Evolutionary conservation across 257 asterid species (phyloP).

Genomic region (Nicotiana noctiflora): DNA sequence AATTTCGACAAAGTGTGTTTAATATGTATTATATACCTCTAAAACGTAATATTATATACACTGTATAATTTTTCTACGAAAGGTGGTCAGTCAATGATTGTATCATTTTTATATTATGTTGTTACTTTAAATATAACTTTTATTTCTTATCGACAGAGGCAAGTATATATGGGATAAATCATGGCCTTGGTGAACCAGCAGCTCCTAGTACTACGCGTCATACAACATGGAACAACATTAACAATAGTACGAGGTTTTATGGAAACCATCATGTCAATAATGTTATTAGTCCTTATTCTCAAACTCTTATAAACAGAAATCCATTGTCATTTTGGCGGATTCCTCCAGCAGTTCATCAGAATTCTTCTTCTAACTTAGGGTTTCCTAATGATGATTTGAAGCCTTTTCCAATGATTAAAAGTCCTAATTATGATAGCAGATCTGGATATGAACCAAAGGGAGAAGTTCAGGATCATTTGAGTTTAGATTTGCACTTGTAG

Average conservation of each 20-base stretch:
- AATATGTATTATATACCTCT: too few relatives aligned
- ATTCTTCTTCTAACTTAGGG: conserved; percentile 3
- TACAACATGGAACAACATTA: conserved; percentile 26
- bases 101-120: not conserved
- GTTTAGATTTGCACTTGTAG: conserved; percentile 81
- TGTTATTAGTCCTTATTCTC: not conserved
- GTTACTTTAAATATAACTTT: too few relatives aligned
- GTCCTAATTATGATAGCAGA: conserved; percentile 29
- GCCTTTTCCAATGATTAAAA: conserved; percentile 20
- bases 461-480: conserved; percentile 59
- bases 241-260: conserved; percentile 16
- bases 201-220: conserved; percentile 17
- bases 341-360: conserved; percentile 10
- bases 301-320: conserved; percentile 49
- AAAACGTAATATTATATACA: too few relatives aligned
- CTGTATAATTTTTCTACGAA: too few relatives aligned
- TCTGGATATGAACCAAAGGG: conserved; percentile 39
- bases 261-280: conserved; percentile 11
- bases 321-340: conserved; percentile 59
- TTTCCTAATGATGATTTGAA: conserved; percentile 17
- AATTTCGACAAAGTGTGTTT: too few relatives aligned
- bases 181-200: conserved; percentile 22
- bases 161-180: conserved; percentile 41
- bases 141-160: conserved; percentile 16
- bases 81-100: too few relatives aligned